Conservation (phyloP, 2,329 filamentous ascomycete species). For the Onygenales sp. region DNA sequence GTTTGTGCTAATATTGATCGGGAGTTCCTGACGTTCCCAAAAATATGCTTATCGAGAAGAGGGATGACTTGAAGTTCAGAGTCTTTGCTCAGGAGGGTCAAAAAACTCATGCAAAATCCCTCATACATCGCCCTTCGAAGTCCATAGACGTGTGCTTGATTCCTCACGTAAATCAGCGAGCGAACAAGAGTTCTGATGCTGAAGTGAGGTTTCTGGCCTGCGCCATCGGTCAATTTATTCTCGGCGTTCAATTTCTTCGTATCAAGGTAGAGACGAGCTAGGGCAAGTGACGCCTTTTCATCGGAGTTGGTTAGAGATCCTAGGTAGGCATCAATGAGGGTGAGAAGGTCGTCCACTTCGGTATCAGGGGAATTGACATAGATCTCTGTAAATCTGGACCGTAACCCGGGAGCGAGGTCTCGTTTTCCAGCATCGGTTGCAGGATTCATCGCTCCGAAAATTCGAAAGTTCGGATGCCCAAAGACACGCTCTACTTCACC, state of each 20-base stretch:
- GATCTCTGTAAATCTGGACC: slow-evolving; percentile 89
- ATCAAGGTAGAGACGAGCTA: slow-evolving; percentile 78
- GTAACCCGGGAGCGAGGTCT: slow-evolving; percentile 77
- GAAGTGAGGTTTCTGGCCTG: slow-evolving; percentile 93
- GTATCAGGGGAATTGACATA: slow-evolving; percentile 87
- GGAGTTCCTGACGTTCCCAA: slow-evolving; percentile 59
- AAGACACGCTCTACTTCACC: slow-evolving; percentile 84
- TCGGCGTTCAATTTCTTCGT: slow-evolving; percentile 73
- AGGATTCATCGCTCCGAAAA: slow-evolving; percentile 98
- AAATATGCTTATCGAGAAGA: slow-evolving; percentile 69
- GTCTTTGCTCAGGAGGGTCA: slow-evolving; percentile 73
- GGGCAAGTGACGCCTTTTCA: slow-evolving; percentile 65
- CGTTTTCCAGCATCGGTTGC: slow-evolving; percentile 96
- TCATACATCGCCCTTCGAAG: slow-evolving; percentile 81
- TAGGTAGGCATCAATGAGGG: slow-evolving; percentile 82
- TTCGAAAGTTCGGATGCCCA: slow-evolving; percentile 85
- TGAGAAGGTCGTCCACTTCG: slow-evolving; percentile 75
- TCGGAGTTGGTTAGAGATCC: slow-evolving; percentile 61
- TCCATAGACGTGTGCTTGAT: slow-evolving; percentile 75
- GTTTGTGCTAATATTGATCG: slow-evolving; percentile 68
- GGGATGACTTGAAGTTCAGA: slow-evolving; percentile 74
- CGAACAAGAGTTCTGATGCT: slow-evolving; percentile 89
- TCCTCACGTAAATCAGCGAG: slow-evolving; percentile 76
- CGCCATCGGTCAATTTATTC: slow-evolving; percentile 84
- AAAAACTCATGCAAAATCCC: slow-evolving; percentile 95